Percentiles rank a stretch among this genome's conserved stretches.
These are phyloP conservation scores for Claviceps pazoutovae DNA, from an alignment of 2,329 filamentous ascomycete species.

Conservation along the genomic window DNA sequence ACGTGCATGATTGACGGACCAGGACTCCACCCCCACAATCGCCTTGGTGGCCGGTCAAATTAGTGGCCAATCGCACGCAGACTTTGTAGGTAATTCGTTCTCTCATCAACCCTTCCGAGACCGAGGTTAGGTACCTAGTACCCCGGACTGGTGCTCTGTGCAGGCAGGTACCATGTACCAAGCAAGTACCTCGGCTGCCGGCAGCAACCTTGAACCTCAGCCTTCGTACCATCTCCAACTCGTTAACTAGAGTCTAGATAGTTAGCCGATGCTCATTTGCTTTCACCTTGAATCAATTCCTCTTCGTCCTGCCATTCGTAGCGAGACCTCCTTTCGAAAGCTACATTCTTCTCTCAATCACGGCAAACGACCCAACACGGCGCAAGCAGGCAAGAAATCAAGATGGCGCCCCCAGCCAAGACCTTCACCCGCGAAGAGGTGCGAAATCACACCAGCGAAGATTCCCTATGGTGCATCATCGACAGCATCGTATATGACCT, in stretches of 20 bases:
- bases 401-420: constrained; percentile 27
- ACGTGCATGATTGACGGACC: too few relatives aligned
- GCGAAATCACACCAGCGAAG: constrained; percentile 59
- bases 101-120: neutral
- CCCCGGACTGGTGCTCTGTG: too few relatives aligned
- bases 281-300: too few relatives aligned
- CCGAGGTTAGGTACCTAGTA: neutral
- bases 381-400: neutral
- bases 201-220: too few relatives aligned
- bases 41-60: neutral
- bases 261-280: too few relatives aligned
- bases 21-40: neutral
- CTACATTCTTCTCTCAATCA: neutral
- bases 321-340: neutral
- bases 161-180: too few relatives aligned
- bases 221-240: too few relatives aligned
- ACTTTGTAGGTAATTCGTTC: neutral
- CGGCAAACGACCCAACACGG: neutral
- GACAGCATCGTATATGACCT: constrained; percentile 81
- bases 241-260: too few relatives aligned
- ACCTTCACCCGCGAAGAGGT: constrained; percentile 52
- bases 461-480: constrained; percentile 71
- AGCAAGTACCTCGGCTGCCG: too few relatives aligned
- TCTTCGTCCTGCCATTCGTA: neutral
- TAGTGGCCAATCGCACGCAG: neutral